Conservation (phyloP, 2,329 filamentous ascomycete genomes). For the Diaporthe eres region DNA sequence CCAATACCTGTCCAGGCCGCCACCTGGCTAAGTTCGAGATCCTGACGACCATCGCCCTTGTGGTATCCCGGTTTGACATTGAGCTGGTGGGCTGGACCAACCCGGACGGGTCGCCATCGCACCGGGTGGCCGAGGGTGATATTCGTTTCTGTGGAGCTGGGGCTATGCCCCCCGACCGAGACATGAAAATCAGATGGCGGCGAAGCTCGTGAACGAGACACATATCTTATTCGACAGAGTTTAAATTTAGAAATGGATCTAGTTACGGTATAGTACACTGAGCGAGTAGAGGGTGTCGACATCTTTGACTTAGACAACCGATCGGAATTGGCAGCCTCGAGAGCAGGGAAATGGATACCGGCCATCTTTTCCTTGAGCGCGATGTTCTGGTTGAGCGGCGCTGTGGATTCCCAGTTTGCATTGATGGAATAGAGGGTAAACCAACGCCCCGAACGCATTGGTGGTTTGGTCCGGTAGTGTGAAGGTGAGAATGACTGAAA, state of each 20-base stretch:
- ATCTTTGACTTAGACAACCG: background rate
- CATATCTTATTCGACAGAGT: background rate
- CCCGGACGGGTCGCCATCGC: slow-evolving; percentile 39
- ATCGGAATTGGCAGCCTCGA: background rate
- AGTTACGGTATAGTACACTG: background rate
- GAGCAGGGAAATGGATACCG: background rate
- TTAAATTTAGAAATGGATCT: background rate
- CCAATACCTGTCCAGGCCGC: slow-evolving; percentile 54
- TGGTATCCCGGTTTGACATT: slow-evolving; percentile 50
- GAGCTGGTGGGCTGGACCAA: slow-evolving; percentile 45
- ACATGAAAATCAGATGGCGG: slow-evolving; percentile 41
- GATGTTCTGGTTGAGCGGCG: background rate
- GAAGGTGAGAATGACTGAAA: too few relatives aligned
- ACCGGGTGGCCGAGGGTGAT: slow-evolving; percentile 40
- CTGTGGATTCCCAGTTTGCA: background rate
- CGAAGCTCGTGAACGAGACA: background rate
- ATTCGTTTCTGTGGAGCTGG: slow-evolving; percentile 31
- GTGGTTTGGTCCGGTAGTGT: too few relatives aligned
- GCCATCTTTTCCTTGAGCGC: background rate
- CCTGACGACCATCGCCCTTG: slow-evolving; percentile 50
- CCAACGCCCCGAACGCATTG: too few relatives aligned
- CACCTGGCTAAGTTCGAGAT: slow-evolving; percentile 58
- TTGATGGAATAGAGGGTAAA: background rate
- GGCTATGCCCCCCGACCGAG: slow-evolving; percentile 44
- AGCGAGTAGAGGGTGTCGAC: background rate